A percentile compares a stretch with the other conserved stretches of the same genome.
These are phyloP conservation scores for Penicillium digitatum DNA, from an alignment of 2,329 filamentous ascomycete species.

Conservation along the genomic window DNA sequence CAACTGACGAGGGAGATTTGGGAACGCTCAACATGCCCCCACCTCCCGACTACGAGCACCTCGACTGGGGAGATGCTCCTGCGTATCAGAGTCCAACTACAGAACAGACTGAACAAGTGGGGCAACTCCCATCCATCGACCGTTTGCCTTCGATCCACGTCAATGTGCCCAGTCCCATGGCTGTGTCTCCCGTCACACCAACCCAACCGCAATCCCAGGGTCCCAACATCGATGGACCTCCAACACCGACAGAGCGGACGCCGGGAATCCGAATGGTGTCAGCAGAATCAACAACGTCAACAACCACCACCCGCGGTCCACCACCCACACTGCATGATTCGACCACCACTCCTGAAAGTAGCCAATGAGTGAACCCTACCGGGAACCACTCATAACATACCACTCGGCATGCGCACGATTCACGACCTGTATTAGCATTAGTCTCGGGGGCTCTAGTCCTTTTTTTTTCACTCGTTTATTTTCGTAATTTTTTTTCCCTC, in stretches of 20 bases:
- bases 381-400: background rate
- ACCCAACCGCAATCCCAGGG: constrained; percentile 12
- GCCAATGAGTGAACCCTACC: too few species aligned
- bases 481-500: constrained; percentile 7
- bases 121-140: constrained; percentile 18
- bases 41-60: constrained; percentile 41
- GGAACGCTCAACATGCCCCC: constrained; percentile 37
- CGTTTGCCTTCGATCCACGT: constrained; percentile 34
- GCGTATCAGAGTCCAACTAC: constrained; percentile 34
- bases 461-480: background rate
- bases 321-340: constrained; percentile 6
- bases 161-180: constrained; percentile 28
- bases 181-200: constrained; percentile 25
- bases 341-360: background rate
- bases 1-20: constrained; percentile 35
- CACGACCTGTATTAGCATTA: constrained; percentile 22
- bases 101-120: constrained; percentile 16
- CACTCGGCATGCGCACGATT: constrained; percentile 18
- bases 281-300: background rate
- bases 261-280: background rate
- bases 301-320: background rate
- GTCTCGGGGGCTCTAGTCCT: constrained; percentile 6
- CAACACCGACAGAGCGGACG: constrained; percentile 1
- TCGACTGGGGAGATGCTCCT: constrained; percentile 45
- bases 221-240: constrained; percentile 3